Evolutionary conservation across 257 asterid genomes (phyloP).

Genomic region (Galeopsis tetrahit): DNA sequence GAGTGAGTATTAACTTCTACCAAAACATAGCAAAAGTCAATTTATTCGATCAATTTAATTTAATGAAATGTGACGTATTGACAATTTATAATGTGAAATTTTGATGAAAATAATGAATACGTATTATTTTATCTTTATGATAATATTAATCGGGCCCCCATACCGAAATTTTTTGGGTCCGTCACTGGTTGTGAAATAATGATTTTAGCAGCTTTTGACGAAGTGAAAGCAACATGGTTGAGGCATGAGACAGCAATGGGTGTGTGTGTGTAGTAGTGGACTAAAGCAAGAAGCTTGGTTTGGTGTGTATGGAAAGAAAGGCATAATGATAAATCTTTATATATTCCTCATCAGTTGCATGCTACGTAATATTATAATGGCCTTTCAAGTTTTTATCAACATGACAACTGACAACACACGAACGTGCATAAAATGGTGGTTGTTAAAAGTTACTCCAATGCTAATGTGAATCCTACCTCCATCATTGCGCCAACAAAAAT

Average conservation of each 20-base stretch:
- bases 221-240: neutral
- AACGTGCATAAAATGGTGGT: constrained; percentile 1
- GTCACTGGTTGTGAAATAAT: neutral
- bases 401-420: constrained; percentile 26
- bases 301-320: constrained; percentile 31
- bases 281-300: constrained; percentile 33
- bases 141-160: no score
- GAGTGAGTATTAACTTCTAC: no score
- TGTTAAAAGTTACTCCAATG: neutral
- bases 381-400: neutral
- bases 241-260: constrained; percentile 12
- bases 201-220: neutral
- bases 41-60: no score
- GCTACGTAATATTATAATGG: neutral
- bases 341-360: neutral
- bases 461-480: neutral
- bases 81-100: no score
- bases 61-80: no score
- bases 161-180: no score
- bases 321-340: neutral
- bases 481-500: neutral
- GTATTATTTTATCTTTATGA: no score
- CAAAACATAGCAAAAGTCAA: no score
- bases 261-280: constrained; percentile 26
- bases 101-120: no score